phyloP scores from a whole-genome alignment of 371 early-diverging fungal genomes.

The Mucor irregularis region DNA sequence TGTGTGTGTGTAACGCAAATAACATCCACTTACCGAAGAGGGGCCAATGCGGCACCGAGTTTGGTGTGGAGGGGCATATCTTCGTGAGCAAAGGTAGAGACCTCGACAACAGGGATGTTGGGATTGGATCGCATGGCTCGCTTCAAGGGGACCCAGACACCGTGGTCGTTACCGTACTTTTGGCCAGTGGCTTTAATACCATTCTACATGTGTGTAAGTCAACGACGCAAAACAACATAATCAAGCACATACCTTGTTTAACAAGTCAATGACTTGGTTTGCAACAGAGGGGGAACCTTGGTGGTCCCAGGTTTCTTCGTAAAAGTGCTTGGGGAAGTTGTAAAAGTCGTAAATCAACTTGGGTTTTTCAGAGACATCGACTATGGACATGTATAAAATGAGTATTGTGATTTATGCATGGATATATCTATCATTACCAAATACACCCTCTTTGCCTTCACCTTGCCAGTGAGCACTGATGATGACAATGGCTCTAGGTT shows the following conservation, averaged over 20 bases:
- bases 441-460: constrained; percentile 28
- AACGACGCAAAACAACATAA: neutral
- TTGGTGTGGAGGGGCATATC: constrained; percentile 26
- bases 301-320: constrained; percentile 59
- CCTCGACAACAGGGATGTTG: constrained; percentile 59
- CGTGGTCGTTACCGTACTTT: constrained; percentile 62
- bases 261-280: constrained; percentile 48
- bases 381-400: too few relatives aligned
- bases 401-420: too few relatives aligned
- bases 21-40: constrained; percentile 26
- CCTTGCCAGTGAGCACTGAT: constrained; percentile 65
- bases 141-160: constrained; percentile 64
- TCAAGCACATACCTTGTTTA: constrained; percentile 30
- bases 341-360: constrained; percentile 69
- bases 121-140: constrained; percentile 54
- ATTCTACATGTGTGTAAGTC: neutral
- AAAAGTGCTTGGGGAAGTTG: constrained; percentile 57
- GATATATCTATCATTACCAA: constrained; percentile 23
- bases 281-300: constrained; percentile 55
- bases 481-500: constrained; percentile 56
- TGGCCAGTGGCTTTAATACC: constrained; percentile 40
- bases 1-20: neutral
- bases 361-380: constrained; percentile 47
- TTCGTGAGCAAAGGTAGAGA: constrained; percentile 46
- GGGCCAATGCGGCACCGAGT: constrained; percentile 32